Evolutionary conservation across 352 stramenopile species (phyloP).

Genomic region (Thalassiosira exigua): DNA sequence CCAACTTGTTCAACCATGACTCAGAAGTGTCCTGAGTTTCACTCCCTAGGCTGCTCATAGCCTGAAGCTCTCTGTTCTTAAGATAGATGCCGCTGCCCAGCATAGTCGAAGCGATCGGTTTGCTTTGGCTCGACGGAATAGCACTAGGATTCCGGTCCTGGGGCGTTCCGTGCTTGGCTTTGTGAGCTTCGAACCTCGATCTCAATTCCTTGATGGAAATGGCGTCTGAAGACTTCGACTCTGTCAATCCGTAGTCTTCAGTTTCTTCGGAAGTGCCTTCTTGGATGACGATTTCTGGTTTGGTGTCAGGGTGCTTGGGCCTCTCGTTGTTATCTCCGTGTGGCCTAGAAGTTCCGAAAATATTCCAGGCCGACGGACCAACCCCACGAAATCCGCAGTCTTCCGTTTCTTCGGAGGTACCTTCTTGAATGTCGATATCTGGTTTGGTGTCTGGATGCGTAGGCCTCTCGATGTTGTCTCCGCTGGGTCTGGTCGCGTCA

Average conservation of each 20-base stretch:
- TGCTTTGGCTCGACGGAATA: neutral
- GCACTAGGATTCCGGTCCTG: neutral
- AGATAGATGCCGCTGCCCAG: slow-evolving; percentile 13
- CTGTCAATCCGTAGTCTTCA: neutral
- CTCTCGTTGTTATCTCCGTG: too few relatives aligned
- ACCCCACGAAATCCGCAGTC: too few relatives aligned
- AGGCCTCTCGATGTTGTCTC: too few relatives aligned
- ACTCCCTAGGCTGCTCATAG: slow-evolving; percentile 47
- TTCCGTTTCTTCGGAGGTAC: too few relatives aligned
- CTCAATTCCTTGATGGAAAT: slow-evolving; percentile 42
- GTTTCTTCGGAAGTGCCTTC: slow-evolving; percentile 19
- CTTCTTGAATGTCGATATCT: too few relatives aligned
- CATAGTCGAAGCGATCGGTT: neutral
- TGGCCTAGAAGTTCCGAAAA: too few relatives aligned
- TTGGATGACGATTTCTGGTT: neutral
- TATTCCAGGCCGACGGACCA: too few relatives aligned
- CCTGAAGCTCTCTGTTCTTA: slow-evolving; percentile 31
- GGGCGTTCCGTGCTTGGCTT: too few relatives aligned
- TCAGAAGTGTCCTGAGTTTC: slow-evolving; percentile 29
- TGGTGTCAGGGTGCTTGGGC: too few relatives aligned
- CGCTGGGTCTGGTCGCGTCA: too few relatives aligned
- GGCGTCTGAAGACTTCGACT: slow-evolving; percentile 32
- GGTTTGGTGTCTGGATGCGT: too few relatives aligned
- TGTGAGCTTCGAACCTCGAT: slow-evolving; percentile 35
- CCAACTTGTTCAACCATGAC: slow-evolving; percentile 25